Base-by-base conservation (phyloP, 768 basidiomycete genomes). In the Xerocomus spinulosus region DNA sequence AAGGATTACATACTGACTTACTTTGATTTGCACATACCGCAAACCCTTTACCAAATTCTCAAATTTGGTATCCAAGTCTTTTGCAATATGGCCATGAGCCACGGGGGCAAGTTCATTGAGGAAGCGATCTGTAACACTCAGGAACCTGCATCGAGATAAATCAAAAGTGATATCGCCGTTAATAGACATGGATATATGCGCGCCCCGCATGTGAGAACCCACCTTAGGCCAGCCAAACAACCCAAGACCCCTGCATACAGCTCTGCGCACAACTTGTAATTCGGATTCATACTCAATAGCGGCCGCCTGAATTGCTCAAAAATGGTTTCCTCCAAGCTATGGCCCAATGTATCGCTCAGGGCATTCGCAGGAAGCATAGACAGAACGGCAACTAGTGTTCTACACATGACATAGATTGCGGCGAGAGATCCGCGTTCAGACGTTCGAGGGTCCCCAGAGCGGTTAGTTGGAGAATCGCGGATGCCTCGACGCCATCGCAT, bases 81-180 rank as follows among this genome's bases (percentile, higher is more conserved):
- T 92, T 0, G 82, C 74, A 5, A 91, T 80, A 48, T 87, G 85
- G 1, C 82, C 84, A n/a, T 77, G 74, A 14, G 82, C 78, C 8
- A 92, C 75, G 24, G 88, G 88, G 5, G 72, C 73, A 28, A 97
- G 73, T 57, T 94, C 93, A 2, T 77, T 75, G 42, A 93, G 68
- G 64, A 94, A 97, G 0, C 91, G 81, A 68, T 96, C 92, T 4
- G 90, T 92, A n/a, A 97, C 89, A 49, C 85, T 93, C 55, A 87
- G 74, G 57, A 97, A 97, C 44, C 92, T 91, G 48, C 7, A 15
- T 33, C 38, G 20, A 29, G 21, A 28, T 28, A 18, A 38, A 38
- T 28, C 40, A 21, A 43, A 38, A 15, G 10, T 17, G 15, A 44
- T 9, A 17, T 33, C 17, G 17, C 34, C 15, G 43, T 14, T 6